Base-by-base conservation (phyloP, 2,329 filamentous ascomycete species). In the Clathrospora elynae region DNA sequence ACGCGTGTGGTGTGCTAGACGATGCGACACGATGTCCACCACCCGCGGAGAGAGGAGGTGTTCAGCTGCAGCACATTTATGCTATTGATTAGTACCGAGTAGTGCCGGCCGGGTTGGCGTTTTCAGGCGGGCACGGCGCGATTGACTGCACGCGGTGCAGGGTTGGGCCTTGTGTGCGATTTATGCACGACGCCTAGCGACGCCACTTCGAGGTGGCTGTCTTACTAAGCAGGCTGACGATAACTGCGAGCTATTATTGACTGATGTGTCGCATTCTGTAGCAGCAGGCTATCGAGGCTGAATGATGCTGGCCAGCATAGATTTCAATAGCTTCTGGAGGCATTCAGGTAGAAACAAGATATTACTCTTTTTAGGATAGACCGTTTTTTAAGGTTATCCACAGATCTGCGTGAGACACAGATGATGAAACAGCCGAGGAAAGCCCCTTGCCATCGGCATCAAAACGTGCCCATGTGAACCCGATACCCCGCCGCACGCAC, bases 401-500 rank as follows among this genome's bases (percentile, higher is more conserved):
- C 49, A 46, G 51, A 61, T 62, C 60, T 49, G 55, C 41, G 32
- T 49, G 46, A 46, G 47, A 46, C 45, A 37, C 37, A 36, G 39
- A 41, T 17, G 32, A 38, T 63, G 61, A 64, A 62, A 64, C 61
- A 61, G 48, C 55, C 61, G 54, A 55, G 49, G 37, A 51, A 35
- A 50, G 51, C 38, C 48, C 54, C 30, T 24, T 46, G 39, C 36
- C 24, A 22, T 44, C 42, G 43, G 44, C 54, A 44, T 46, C 42
- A 36, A 55, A 36, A 55, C 39, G 41, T 40, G 49, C 42, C 26
- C 45, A 43, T 18, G 28, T 16, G 29, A 26, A 35, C 36, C 26
- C 32, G 43, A 34, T 46, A 45, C 54, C 58, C 58, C 56, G 57
- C 56, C 51, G 43, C 50, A 46, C 35, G 51, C 42, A 38, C 41